Conservation (phyloP, 345 rosid species). For the Murraya paniculata region DNA sequence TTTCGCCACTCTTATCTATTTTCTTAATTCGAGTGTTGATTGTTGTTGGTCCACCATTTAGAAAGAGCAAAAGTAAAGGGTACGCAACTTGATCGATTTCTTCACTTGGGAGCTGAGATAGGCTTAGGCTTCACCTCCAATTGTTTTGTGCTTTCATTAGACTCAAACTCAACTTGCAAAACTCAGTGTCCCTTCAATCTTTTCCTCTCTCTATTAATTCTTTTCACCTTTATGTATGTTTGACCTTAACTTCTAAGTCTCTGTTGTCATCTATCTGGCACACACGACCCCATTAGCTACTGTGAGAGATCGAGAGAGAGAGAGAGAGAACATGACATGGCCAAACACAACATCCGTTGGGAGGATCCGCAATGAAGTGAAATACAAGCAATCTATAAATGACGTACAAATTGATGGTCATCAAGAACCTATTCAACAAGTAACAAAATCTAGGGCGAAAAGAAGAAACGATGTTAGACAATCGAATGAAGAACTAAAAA, state of each 20-base stretch:
- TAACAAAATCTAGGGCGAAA: background rate
- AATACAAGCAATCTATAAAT: too few species aligned
- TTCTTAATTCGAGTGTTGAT: background rate
- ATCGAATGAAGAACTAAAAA: background rate
- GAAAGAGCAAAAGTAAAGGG: constrained; percentile 34
- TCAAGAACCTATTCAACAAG: too few species aligned
- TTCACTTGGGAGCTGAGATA: constrained; percentile 35
- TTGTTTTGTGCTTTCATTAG: constrained; percentile 7
- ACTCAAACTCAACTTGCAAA: constrained; percentile 4
- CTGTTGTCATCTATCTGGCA: background rate
- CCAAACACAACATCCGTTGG: too few species aligned
- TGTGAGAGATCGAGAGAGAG: background rate
- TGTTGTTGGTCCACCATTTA: constrained; percentile 13
- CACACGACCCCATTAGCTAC: too few species aligned
- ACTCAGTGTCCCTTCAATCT: background rate
- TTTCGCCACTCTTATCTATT: background rate
- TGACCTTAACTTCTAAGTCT: background rate
- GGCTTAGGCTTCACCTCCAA: background rate
- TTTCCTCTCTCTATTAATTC: background rate
- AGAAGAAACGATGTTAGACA: background rate
- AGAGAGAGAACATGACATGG: background rate
- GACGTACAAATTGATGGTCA: too few species aligned
- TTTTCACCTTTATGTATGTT: background rate
- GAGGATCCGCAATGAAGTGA: too few species aligned
- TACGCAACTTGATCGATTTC: constrained; percentile 41